Base-by-base conservation (phyloP, 139 green algal species). In the Gonium pectorale region DNA sequence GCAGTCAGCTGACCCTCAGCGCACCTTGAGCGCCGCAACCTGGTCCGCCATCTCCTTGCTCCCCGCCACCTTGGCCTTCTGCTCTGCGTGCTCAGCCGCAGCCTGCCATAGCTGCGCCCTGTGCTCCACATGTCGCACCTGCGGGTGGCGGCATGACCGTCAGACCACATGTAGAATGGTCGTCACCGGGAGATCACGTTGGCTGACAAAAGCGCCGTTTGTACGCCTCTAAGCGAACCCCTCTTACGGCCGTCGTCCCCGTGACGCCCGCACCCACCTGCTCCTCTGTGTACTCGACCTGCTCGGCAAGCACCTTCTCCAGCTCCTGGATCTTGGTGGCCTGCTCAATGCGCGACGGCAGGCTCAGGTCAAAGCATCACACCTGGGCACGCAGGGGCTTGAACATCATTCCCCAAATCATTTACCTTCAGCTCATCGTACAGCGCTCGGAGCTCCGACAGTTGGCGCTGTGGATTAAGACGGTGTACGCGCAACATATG, bases 371-470 rank as follows among this genome's bases (percentile, higher is more conserved):
- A n/a, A n/a, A n/a, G n/a, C n/a, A n/a, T n/a, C n/a, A n/a, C n/a
- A n/a, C n/a, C n/a, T n/a, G n/a, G n/a, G n/a, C n/a, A n/a, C n/a
- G n/a, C n/a, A n/a, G n/a, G n/a, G n/a, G n/a, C n/a, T n/a, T n/a
- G n/a, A n/a, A n/a, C n/a, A n/a, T n/a, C n/a, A n/a, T n/a, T n/a
- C n/a, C n/a, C n/a, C n/a, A n/a, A n/a, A n/a, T n/a, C n/a, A 62
- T 43, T 66, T 15, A 83, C 77, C 77, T 83, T 83, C 19, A 83
- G 62, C 1, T 83, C 77, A 7, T 83, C 63, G 59, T 83, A 83
- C 77, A 74, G 22, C 33, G 1, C 43, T 2, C 44, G 77, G 43
- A 73, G 44, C 43, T 83, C 62, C 2, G 62, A 21, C 43, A 74
- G 33, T 44, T 83, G 77, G 26, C 77, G 77, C 77, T 83, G 75